Evolutionary conservation across 176 grass and related monocot genomes (phyloP).

Genomic region (Coix lacrymajobi): DNA sequence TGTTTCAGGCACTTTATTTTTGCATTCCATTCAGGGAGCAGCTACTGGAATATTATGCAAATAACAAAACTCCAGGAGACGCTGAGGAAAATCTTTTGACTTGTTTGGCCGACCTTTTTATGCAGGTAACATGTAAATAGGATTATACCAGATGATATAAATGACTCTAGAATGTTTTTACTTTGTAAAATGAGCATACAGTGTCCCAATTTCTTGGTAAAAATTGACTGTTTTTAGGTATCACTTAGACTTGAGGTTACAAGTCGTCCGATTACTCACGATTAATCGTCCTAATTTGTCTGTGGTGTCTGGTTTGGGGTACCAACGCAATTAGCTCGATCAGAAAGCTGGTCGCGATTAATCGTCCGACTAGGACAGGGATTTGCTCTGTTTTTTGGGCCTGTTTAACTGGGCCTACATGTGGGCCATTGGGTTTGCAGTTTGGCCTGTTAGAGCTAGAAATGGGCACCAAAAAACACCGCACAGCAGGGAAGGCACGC

Average conservation of each 20-base stretch:
- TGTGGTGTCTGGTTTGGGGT: too few relatives aligned
- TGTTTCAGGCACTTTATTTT: slow-evolving; percentile 92
- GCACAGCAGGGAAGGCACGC: too few relatives aligned
- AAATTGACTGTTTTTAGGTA: not conserved
- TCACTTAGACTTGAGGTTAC: not conserved
- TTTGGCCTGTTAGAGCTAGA: too few relatives aligned
- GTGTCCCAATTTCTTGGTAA: not conserved
- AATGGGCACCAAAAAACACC: too few relatives aligned
- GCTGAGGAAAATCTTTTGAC: slow-evolving; percentile 88
- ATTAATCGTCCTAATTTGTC: too few relatives aligned
- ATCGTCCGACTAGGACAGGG: too few relatives aligned
- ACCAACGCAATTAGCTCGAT: too few relatives aligned
- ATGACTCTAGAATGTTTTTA: not conserved
- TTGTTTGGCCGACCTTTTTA: slow-evolving; percentile 94
- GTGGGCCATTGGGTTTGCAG: too few relatives aligned
- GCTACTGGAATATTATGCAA: slow-evolving; percentile 73
- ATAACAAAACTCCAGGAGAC: slow-evolving; percentile 66
- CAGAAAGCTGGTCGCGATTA: too few relatives aligned
- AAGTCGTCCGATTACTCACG: too few relatives aligned
- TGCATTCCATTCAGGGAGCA: slow-evolving; percentile 91
- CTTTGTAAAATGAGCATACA: slow-evolving; percentile 9
- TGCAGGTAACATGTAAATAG: slow-evolving; percentile 62
- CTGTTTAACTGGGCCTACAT: too few relatives aligned
- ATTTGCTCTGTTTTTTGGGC: too few relatives aligned
- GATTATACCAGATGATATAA: not conserved